These are phyloP conservation scores for Wickerhamiella domercqiae DNA, from an alignment of 805 yeast species.

Conservation along the genomic window DNA sequence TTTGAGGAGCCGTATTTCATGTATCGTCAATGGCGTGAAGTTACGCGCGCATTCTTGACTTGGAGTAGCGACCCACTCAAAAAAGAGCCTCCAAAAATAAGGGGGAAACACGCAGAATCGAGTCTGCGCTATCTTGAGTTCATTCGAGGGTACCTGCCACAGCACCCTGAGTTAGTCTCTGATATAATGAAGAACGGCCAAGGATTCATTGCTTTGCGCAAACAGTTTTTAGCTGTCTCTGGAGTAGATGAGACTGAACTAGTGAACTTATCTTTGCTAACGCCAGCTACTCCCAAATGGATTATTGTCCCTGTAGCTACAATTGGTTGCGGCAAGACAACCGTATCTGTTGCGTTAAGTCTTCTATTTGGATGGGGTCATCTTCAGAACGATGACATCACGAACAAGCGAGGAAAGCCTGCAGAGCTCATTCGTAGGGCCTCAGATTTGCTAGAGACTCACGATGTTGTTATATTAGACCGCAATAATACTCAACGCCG, in stretches of 20 bases:
- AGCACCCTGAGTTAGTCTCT: conserved; percentile 32
- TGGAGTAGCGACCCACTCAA: conserved; percentile 28
- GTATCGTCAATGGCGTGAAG: conserved; percentile 84
- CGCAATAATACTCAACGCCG: conserved; percentile 62
- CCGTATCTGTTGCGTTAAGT: conserved; percentile 47
- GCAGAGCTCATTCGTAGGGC: conserved; percentile 11
- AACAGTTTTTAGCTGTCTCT: conserved; percentile 39
- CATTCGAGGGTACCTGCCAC: conserved; percentile 39
- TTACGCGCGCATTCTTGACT: conserved; percentile 33
- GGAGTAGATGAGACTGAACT: conserved; percentile 49
- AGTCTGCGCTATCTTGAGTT: conserved; percentile 57
- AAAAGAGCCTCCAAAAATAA: conserved; percentile 16
- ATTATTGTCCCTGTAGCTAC: conserved; percentile 74
- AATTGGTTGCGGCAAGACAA: conserved; percentile 90
- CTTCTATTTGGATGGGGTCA: conserved; percentile 51
- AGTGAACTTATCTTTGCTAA: conserved; percentile 26
- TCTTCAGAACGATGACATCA: conserved; percentile 67
- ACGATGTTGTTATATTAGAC: conserved; percentile 53
- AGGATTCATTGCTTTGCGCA: conserved; percentile 63
- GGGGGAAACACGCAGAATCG: conserved; percentile 38
- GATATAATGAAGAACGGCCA: conserved; percentile 30
- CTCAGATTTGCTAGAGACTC: conserved; percentile 23
- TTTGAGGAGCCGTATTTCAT: conserved; percentile 89
- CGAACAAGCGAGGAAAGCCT: conserved; percentile 20
- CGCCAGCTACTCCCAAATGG: conserved; percentile 28